phyloP scores from a whole-genome alignment of 1,284 basidiomycete species.

The Chondrostereum purpureum region DNA sequence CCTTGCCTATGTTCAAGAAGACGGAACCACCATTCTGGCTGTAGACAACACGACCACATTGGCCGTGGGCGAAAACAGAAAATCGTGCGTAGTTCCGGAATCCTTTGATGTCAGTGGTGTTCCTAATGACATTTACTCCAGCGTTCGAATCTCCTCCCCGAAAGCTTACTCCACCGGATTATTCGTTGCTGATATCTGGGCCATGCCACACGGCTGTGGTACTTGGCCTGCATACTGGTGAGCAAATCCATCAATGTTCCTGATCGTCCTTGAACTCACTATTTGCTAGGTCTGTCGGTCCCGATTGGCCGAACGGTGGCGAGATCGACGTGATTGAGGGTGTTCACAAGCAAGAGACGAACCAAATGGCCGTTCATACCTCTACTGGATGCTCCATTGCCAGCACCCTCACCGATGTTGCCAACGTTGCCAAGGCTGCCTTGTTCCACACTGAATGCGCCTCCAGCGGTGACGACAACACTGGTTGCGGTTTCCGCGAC shows the following conservation, averaged over 20 bases:
- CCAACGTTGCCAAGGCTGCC: no score
- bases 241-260: background rate
- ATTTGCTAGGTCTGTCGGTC: conserved; percentile 23
- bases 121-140: conserved; percentile 1
- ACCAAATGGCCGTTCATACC: conserved; percentile 28
- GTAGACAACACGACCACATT: conserved; percentile 20
- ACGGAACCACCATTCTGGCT: conserved; percentile 21
- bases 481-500: conserved; percentile 11
- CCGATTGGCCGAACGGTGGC: conserved; percentile 34
- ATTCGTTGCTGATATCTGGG: conserved; percentile 13
- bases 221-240: conserved; percentile 11
- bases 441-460: conserved; percentile 5
- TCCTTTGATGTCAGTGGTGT: conserved; percentile 5
- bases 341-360: conserved; percentile 25
- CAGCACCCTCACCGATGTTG: conserved; percentile 2
- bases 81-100: conserved; percentile 15
- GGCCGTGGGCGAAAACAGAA: conserved; percentile 15
- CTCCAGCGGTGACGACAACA: conserved; percentile 9
- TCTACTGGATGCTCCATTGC: conserved; percentile 24
- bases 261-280: background rate
- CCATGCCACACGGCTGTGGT: conserved; percentile 12
- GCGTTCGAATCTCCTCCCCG: conserved; percentile 12
- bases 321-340: conserved; percentile 42
- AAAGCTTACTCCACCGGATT: conserved; percentile 13
- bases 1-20: conserved; percentile 22